Percentiles rank a stretch among this genome's conserved stretches.
These are phyloP conservation scores for Erysimum cheiri DNA, from an alignment of 441 rosid species.

Conservation along the genomic window DNA sequence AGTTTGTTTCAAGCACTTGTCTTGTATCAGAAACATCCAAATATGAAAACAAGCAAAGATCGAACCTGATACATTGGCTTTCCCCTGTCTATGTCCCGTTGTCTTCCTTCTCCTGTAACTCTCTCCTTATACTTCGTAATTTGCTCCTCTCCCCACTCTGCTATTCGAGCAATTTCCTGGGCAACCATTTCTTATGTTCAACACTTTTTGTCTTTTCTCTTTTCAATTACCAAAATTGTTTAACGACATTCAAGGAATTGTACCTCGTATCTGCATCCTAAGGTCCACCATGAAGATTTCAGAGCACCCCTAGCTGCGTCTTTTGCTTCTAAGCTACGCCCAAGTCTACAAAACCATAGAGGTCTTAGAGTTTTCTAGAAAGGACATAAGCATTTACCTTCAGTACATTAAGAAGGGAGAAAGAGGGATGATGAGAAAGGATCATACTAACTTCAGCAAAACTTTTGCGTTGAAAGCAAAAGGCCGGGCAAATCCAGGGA, in stretches of 20 bases:
- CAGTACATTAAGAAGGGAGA: constrained; percentile 9
- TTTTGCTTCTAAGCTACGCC: constrained; percentile 76
- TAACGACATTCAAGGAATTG: constrained; percentile 3
- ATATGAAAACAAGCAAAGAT: constrained; percentile 10
- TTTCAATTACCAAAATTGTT: neutral
- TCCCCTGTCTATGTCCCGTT: constrained; percentile 74
- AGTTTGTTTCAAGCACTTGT: constrained; percentile 23
- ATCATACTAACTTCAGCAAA: constrained; percentile 69
- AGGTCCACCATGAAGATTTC: constrained; percentile 95
- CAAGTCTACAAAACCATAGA: constrained; percentile 56
- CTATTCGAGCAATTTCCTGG: constrained; percentile 80
- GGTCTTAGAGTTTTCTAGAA: constrained; percentile 34
- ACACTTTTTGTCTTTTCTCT: neutral
- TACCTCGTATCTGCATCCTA: constrained; percentile 84
- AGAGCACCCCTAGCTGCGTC: constrained; percentile 93
- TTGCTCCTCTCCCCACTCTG: constrained; percentile 85
- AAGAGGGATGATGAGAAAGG: constrained; percentile 29
- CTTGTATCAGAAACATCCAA: constrained; percentile 14
- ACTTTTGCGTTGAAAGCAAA: constrained; percentile 81
- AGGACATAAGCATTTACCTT: constrained; percentile 4
- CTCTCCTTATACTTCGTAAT: constrained; percentile 67
- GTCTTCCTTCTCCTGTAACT: constrained; percentile 66
- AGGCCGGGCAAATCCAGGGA: constrained; percentile 87
- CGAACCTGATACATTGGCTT: constrained; percentile 71
- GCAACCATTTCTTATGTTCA: constrained; percentile 28